Evolutionary conservation across 495 filamentous ascomycete genomes (phyloP).

Genomic region (Lasiosphaeria miniovina): DNA sequence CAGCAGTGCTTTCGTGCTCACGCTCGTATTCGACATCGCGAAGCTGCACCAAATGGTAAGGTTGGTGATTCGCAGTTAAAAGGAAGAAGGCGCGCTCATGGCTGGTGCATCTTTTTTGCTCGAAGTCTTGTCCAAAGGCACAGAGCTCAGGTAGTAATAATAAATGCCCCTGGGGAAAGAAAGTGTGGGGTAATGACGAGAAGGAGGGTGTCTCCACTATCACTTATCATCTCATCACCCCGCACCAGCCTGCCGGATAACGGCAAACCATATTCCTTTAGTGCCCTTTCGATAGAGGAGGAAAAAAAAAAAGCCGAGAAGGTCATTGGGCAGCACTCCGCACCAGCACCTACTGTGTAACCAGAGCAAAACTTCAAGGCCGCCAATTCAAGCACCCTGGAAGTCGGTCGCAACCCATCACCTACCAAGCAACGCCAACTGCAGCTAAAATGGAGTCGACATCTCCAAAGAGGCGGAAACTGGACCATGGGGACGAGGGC

Average conservation of each 20-base stretch:
- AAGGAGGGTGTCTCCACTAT: no score
- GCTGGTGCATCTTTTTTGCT: no score
- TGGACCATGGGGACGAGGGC: slow-evolving; percentile 33
- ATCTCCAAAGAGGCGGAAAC: slow-evolving; percentile 50
- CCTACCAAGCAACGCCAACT: background rate
- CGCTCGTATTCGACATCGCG: slow-evolving; percentile 60
- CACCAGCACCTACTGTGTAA: no score
- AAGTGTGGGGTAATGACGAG: no score
- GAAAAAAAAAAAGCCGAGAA: slow-evolving; percentile 19
- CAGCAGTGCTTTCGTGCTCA: slow-evolving; percentile 69
- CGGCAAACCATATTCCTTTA: slow-evolving; percentile 7
- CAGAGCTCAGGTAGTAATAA: background rate
- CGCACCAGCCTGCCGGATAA: slow-evolving; percentile 18
- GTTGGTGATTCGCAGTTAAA: background rate
- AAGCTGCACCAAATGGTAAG: slow-evolving; percentile 8
- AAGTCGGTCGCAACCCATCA: background rate
- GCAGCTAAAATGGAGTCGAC: slow-evolving; percentile 36
- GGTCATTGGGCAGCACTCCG: no score
- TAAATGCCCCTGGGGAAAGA: no score
- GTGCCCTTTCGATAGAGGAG: slow-evolving; percentile 16
- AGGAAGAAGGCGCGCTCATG: no score
- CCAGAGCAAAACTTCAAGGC: background rate
- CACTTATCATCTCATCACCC: slow-evolving; percentile 8
- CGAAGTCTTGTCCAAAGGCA: background rate
- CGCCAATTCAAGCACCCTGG: background rate